phyloP scores from a whole-genome alignment of 805 yeast genomes.

The Starmera quercuum region DNA sequence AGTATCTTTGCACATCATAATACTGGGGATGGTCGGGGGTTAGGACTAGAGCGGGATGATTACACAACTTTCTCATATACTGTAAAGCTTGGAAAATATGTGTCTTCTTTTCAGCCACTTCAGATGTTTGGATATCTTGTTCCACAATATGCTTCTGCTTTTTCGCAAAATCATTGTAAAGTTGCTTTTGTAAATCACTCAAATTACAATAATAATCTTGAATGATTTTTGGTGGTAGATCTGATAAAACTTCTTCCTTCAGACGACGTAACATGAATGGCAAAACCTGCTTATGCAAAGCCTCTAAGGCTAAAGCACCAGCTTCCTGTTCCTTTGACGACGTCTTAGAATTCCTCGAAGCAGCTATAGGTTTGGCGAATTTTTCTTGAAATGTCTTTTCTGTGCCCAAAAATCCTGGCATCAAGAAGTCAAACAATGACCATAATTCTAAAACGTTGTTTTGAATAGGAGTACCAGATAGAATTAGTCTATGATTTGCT shows the following conservation, averaged over 20 bases:
- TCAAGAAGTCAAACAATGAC: slow-evolving; percentile 94
- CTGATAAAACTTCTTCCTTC: slow-evolving; percentile 93
- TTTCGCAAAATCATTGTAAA: slow-evolving; percentile 83
- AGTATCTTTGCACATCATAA: slow-evolving; percentile 52
- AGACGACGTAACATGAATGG: slow-evolving; percentile 95
- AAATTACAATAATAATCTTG: slow-evolving; percentile 97
- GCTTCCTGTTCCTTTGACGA: slow-evolving; percentile 92
- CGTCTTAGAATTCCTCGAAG: slow-evolving; percentile 82
- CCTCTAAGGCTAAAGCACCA: slow-evolving; percentile 93
- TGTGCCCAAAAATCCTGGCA: slow-evolving; percentile 98
- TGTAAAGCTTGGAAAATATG: slow-evolving; percentile 97
- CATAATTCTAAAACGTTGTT: slow-evolving; percentile 94
- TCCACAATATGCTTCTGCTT: slow-evolving; percentile 72
- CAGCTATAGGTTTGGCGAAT: slow-evolving; percentile 97
- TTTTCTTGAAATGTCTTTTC: slow-evolving; percentile 91
- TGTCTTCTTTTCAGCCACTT: slow-evolving; percentile 54
- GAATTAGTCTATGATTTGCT: slow-evolving; percentile 84
- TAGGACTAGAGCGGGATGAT: slow-evolving; percentile 89
- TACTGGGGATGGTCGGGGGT: slow-evolving; percentile 79
- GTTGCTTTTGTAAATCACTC: slow-evolving; percentile 79
- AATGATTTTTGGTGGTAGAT: slow-evolving; percentile 95
- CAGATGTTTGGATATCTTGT: slow-evolving; percentile 47
- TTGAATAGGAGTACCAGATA: slow-evolving; percentile 98
- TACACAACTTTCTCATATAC: slow-evolving; percentile 94
- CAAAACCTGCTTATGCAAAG: slow-evolving; percentile 90